phyloP scores from a whole-genome alignment of 2,329 filamentous ascomycete genomes.

The Sporothrix brunneoviolacea region DNA sequence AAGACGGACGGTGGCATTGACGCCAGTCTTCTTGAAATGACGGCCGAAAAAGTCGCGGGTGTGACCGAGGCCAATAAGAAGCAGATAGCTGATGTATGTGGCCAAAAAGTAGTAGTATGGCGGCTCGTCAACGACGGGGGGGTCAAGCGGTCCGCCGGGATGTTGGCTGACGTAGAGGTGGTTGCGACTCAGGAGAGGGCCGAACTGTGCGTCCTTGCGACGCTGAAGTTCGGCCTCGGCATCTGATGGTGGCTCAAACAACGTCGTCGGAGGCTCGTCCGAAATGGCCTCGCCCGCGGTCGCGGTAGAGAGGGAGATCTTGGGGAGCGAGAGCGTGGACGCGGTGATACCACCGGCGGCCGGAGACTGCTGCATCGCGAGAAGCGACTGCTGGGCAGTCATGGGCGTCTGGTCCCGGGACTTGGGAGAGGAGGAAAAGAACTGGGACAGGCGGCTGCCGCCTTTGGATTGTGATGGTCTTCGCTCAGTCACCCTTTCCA shows the following conservation, averaged over 20 bases:
- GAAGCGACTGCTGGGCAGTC: slow-evolving; percentile 59
- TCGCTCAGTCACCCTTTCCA: slow-evolving; percentile 48
- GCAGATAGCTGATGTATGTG: slow-evolving; percentile 96
- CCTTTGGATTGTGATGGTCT: slow-evolving; percentile 59
- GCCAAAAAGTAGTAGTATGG: slow-evolving; percentile 96
- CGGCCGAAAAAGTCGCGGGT: slow-evolving; percentile 97
- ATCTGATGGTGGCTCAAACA: slow-evolving; percentile 84
- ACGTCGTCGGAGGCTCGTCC: slow-evolving; percentile 64
- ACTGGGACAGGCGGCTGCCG: slow-evolving; percentile 65
- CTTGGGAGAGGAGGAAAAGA: slow-evolving; percentile 78
- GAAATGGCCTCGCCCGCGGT: slow-evolving; percentile 66
- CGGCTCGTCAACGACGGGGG: slow-evolving; percentile 88
- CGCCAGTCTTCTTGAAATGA: slow-evolving; percentile 75
- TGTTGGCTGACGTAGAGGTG: slow-evolving; percentile 89
- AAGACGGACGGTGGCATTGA: slow-evolving; percentile 74
- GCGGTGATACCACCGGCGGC: slow-evolving; percentile 51
- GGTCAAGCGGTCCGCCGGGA: slow-evolving; percentile 69
- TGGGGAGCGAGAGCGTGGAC: slow-evolving; percentile 72
- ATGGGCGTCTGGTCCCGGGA: slow-evolving; percentile 55
- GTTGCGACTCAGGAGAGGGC: slow-evolving; percentile 68
- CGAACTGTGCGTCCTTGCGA: slow-evolving; percentile 83
- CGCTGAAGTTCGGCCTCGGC: slow-evolving; percentile 71
- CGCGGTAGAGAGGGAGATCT: slow-evolving; percentile 84
- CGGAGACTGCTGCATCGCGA: slow-evolving; percentile 55
- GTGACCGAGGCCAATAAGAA: slow-evolving; percentile 92